These are phyloP conservation scores for Cupressus sempervirens DNA, from an alignment of 75 land plant species.

Conservation along the genomic window DNA sequence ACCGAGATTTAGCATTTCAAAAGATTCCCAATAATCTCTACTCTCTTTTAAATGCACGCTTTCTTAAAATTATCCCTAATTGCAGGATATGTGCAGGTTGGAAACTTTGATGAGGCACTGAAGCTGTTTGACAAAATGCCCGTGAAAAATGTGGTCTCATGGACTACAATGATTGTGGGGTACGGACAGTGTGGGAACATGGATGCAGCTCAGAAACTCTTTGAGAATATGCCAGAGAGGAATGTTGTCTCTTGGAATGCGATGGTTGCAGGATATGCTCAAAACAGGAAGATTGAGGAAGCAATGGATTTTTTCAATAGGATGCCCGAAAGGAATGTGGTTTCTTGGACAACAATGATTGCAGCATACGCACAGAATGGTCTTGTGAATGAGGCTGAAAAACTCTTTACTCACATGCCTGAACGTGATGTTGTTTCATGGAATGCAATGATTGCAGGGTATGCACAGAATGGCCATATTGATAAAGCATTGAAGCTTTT, in stretches of 20 bases:
- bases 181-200: constrained; percentile 1
- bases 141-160: background rate
- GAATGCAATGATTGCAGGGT: constrained; percentile 6
- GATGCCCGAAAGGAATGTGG: background rate
- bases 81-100: constrained; percentile 11
- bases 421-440: background rate
- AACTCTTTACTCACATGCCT: background rate
- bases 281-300: background rate
- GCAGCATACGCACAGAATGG: constrained; percentile 8
- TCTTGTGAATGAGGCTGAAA: background rate
- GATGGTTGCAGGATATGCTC: background rate
- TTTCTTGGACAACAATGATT: constrained; percentile 6
- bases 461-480: background rate
- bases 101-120: constrained; percentile 1
- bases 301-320: background rate
- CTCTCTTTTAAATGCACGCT: background rate
- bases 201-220: background rate
- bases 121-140: constrained; percentile 11
- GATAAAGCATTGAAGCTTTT: background rate
- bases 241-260: constrained; percentile 1
- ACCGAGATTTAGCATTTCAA: constrained; percentile 13
- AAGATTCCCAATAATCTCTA: background rate
- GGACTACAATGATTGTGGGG: constrained; percentile 1
- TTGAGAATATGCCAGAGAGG: constrained; percentile 5
- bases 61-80: constrained; percentile 3